These are phyloP conservation scores for Glaciozyma antarctica DNA, from an alignment of 768 basidiomycete genomes.

Conservation along the genomic window DNA sequence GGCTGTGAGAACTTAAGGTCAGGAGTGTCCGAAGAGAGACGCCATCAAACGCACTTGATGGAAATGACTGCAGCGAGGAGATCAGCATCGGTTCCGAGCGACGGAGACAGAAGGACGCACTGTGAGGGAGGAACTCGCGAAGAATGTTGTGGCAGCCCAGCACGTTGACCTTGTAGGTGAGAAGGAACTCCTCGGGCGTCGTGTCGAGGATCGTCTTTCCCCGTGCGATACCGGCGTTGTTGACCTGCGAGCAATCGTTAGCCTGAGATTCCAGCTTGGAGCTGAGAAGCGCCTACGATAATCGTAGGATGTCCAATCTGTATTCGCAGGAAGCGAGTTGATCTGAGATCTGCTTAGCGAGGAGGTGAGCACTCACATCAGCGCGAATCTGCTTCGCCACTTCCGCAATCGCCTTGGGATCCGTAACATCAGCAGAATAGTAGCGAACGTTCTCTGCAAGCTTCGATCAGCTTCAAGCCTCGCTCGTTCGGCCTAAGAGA, in stretches of 20 bases:
- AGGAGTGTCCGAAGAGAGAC: background rate
- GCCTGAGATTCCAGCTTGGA: too few relatives aligned
- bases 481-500: background rate
- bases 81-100: too few relatives aligned
- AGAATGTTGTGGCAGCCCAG: constrained; percentile 19
- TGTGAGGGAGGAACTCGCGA: constrained; percentile 25
- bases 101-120: constrained; percentile 2
- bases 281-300: background rate
- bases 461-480: background rate
- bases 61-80: constrained; percentile 12
- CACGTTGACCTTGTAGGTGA: constrained; percentile 27
- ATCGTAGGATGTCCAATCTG: constrained; percentile 24
- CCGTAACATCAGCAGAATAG: constrained; percentile 23
- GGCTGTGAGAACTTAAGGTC: background rate
- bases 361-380: constrained; percentile 4
- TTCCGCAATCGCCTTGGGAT: constrained; percentile 15
- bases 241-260: background rate
- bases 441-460: constrained; percentile 9
- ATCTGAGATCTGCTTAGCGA: background rate
- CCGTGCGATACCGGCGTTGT: constrained; percentile 28
- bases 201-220: constrained; percentile 24
- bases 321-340: background rate
- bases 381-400: constrained; percentile 20
- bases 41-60: constrained; percentile 10
- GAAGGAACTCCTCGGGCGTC: constrained; percentile 12